Evolutionary conservation across 441 rosid species (phyloP), one percentile per base, ranked within the genome.

Genomic region (Capsella rubella): DNA sequence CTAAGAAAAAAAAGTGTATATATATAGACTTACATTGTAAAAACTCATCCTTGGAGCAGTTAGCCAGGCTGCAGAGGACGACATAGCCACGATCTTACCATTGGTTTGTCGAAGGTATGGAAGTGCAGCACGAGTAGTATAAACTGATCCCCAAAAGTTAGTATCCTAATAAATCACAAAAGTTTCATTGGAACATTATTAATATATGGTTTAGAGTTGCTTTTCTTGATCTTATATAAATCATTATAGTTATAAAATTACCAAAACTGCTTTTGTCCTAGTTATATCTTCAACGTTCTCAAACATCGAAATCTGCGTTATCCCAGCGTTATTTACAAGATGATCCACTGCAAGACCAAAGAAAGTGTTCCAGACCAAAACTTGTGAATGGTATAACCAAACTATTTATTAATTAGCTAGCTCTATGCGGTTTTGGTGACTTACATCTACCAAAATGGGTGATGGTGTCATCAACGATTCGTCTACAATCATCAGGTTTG

Each of bases 81-180:
- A 75, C 70, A 90, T 66, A 29, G 67, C 92, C 21, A 84, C 68
- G 43, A 89, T 90, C 83, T 86, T 90, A 46, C 98, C 97, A 59
- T 51, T 51, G 64, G 76, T 86, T n/a, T 80, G 69, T 70, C 81
- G 69, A 3, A 89, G 87, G 70, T 89, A 75, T 0, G 89, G 92
- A 71, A 85, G 76, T 11, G 92, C 95, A 35, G 84, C 86, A 37
- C 69, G 67, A 57, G 91, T 81, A 7, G 80, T 80, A 18, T 86
- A 89, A 47, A 80, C 90, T 0, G 91, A 80, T 18, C 95, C 97
- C 92, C 93, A 88, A 64, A 88, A 92, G 57, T 91, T 87, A 2
- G 80, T 87, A 42, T 89, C 92, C 93, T 91, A 72, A 40, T 9
- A 10, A 52, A 46, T 12, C 18, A 53, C 6, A 21, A 45, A 52